These are phyloP conservation scores for Spirogloea muscicola DNA, from an alignment of 139 green algal species.

Conservation along the genomic window DNA sequence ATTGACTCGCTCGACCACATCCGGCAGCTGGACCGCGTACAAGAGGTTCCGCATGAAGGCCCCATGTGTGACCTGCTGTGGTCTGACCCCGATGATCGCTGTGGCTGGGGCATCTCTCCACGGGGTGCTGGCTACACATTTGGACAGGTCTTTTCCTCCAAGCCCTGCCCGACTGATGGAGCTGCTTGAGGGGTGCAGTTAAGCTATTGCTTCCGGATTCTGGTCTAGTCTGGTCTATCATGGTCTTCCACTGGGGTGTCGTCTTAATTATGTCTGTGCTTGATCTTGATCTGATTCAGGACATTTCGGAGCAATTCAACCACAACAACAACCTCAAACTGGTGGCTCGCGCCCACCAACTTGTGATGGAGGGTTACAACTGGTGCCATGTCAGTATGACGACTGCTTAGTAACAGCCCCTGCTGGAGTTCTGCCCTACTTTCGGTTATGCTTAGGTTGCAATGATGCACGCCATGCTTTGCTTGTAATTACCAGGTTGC, in stretches of 20 bases:
- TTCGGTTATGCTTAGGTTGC: too few species aligned
- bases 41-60: slow-evolving; percentile 75
- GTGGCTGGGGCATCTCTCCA: slow-evolving; percentile 96
- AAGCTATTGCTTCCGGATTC: background rate
- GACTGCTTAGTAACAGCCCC: too few species aligned
- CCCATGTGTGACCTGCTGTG: slow-evolving; percentile 99
- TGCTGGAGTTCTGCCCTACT: too few species aligned
- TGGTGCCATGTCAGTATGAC: slow-evolving; percentile 44
- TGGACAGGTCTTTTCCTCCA: too few species aligned
- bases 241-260: background rate
- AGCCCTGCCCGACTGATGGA: too few species aligned
- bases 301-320: slow-evolving; percentile 98
- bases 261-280: background rate
- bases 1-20: slow-evolving; percentile 97
- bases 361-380: slow-evolving; percentile 95
- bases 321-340: slow-evolving; percentile 93
- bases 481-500: too few species aligned
- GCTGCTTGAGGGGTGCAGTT: background rate
- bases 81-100: slow-evolving; percentile 94
- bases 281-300: slow-evolving; percentile 56
- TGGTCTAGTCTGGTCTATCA: background rate
- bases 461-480: too few species aligned
- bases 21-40: slow-evolving; percentile 82
- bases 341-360: slow-evolving; percentile 93
- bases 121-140: slow-evolving; percentile 98